Conservation (phyloP, 2,329 filamentous ascomycete species). For the Aspergillus ibericus region DNA sequence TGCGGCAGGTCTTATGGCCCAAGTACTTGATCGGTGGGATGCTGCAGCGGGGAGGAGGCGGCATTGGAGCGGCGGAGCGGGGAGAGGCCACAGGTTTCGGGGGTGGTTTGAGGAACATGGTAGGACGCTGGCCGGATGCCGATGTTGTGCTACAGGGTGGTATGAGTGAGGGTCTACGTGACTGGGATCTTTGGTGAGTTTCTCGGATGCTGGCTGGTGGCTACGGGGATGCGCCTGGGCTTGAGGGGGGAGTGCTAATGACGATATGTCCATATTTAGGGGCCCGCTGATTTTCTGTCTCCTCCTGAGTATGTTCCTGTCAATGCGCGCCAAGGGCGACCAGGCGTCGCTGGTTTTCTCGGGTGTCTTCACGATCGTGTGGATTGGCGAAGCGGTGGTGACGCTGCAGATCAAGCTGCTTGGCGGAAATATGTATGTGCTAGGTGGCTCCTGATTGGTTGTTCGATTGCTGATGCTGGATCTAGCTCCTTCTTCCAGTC, state of each 20-base stretch:
- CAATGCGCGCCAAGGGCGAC: constrained; percentile 72
- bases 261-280: constrained; percentile 46
- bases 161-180: constrained; percentile 86
- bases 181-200: constrained; percentile 88
- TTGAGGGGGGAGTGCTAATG: not conserved
- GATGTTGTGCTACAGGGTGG: constrained; percentile 64
- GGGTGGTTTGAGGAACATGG: constrained; percentile 53
- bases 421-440: constrained; percentile 89
- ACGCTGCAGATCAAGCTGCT: constrained; percentile 97
- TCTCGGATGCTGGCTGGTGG: too few species aligned
- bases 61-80: constrained; percentile 56
- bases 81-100: constrained; percentile 52
- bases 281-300: constrained; percentile 93
- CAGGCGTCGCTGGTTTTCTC: constrained; percentile 91
- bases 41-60: constrained; percentile 58
- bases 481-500: constrained; percentile 93
- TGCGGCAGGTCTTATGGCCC: constrained; percentile 94
- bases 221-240: too few species aligned
- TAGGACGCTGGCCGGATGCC: constrained; percentile 67
- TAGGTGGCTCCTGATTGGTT: not conserved
- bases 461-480: constrained; percentile 19
- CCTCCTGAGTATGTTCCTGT: constrained; percentile 81
- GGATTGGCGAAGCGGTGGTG: constrained; percentile 94
- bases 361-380: constrained; percentile 93
- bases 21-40: constrained; percentile 81